phyloP scores from a whole-genome alignment of 2,329 filamentous ascomycete genomes.

The Fusarium brevicatenulatum region DNA sequence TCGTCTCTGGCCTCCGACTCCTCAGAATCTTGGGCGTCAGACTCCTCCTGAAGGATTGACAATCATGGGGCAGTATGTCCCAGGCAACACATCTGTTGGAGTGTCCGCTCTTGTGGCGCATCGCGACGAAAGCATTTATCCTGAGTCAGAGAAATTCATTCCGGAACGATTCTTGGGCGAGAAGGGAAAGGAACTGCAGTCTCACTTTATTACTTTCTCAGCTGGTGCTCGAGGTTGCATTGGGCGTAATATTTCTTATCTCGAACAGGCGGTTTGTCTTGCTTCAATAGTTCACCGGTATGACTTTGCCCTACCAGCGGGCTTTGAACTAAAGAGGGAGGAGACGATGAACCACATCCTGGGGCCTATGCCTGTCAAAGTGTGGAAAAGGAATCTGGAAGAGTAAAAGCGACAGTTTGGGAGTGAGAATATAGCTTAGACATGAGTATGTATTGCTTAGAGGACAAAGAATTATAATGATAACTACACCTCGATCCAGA shows the following conservation, averaged over 20 bases:
- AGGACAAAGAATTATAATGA: background rate
- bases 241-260: conserved; percentile 52
- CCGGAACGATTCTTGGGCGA: conserved; percentile 56
- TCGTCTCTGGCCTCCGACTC: conserved; percentile 47
- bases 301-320: conserved; percentile 6
- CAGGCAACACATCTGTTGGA: conserved; percentile 51
- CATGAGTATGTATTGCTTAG: background rate
- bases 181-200: conserved; percentile 49
- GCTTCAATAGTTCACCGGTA: conserved; percentile 55
- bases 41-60: conserved; percentile 44
- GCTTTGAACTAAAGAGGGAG: background rate
- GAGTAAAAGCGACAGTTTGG: background rate
- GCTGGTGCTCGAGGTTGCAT: conserved; percentile 55
- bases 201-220: conserved; percentile 53
- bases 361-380: background rate
- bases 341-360: background rate
- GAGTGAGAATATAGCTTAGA: background rate
- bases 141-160: conserved; percentile 51
- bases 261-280: conserved; percentile 58
- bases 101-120: conserved; percentile 53
- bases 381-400: background rate
- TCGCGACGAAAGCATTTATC: conserved; percentile 52
- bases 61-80: conserved; percentile 47
- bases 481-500: background rate
- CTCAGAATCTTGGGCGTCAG: conserved; percentile 40